Evolutionary conservation across 805 yeast species (phyloP), one percentile per base, ranked within the genome.

Genomic region (Candida nitratophila): DNA sequence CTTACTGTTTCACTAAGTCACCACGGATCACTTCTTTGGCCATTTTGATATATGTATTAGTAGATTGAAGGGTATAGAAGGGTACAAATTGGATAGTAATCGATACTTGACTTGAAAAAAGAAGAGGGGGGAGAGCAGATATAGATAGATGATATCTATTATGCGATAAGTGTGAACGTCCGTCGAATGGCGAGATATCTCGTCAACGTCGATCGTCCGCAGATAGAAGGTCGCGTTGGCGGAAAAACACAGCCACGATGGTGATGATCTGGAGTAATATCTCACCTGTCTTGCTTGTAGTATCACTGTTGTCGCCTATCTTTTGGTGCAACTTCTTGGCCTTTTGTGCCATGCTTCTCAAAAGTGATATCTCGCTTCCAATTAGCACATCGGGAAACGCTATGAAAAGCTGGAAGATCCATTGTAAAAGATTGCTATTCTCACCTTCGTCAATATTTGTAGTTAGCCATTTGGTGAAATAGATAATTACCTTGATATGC

Each of bases 341-440:
- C 49, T 66, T 68, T 44, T 66, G 67, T 8, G 68, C 70, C 31
- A 74, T 52, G 3, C 61, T 59, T n/a, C 81, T 54, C 29, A 76
- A 40, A 11, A 65, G 55, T 4, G 76, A 60, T 3, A 69, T 43
- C 29, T 73, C 75, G 4, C 64, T 58, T 0, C 66, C 64, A 8
- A 56, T 58, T 19, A 72, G 37, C 3, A 67, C 49, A 14, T 55
- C 63, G 4, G 74, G 76, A 3, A 71, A 47, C 2, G 71, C 58
- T 15, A 63, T 58, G 14, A 76, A 51, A 20, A 68, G 44, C 2
- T 60, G 61, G 50, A 66, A 65, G 1, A 71, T 52, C 81, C 81
- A 76, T 14, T 46, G 42, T 19, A 50, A 49, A 37, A 59, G 58
- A 35, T 56, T 56, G 0, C 43, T 47, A 34, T 14, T 17, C 7